A percentile compares a stretch with the other conserved stretches of the same genome.
phyloP scores from a whole-genome alignment of 371 early-diverging fungal species.

The Mucor plumbeus region DNA sequence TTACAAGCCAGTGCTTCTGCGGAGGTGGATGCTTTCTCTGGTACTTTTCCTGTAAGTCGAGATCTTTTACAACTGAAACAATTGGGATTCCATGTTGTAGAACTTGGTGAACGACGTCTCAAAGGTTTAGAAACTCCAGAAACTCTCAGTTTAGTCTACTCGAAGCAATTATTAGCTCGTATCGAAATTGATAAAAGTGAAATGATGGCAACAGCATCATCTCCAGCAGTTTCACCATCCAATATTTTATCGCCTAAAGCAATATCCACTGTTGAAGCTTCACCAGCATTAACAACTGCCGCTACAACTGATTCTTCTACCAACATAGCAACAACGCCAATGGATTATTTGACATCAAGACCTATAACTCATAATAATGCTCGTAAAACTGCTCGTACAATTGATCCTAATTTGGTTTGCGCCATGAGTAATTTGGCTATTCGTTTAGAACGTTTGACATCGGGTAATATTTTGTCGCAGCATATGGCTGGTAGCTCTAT shows the following conservation, averaged over 20 bases:
- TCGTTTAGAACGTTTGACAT: conserved; percentile 50
- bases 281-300: neutral
- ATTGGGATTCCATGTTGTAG: conserved; percentile 74
- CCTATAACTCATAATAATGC: neutral
- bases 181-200: conserved; percentile 49
- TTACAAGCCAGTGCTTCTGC: conserved; percentile 12
- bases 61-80: conserved; percentile 68
- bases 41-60: conserved; percentile 48
- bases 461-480: conserved; percentile 34
- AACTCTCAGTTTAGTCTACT: conserved; percentile 75
- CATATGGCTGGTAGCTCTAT: conserved; percentile 36
- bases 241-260: neutral
- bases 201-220: conserved; percentile 10
- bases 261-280: neutral
- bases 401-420: conserved; percentile 43
- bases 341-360: conserved; percentile 6
- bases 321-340: neutral
- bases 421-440: conserved; percentile 46
- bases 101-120: conserved; percentile 84
- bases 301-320: neutral
- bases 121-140: conserved; percentile 93
- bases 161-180: conserved; percentile 60
- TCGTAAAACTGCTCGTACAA: conserved; percentile 23
- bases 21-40: conserved; percentile 1
- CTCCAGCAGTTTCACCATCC: neutral